A percentile compares a stretch with the other conserved stretches of the same genome.
Evolutionary conservation across 192 early-diverging fungal species (phyloP).

Genomic region (Polychytrium aggregatum): DNA sequence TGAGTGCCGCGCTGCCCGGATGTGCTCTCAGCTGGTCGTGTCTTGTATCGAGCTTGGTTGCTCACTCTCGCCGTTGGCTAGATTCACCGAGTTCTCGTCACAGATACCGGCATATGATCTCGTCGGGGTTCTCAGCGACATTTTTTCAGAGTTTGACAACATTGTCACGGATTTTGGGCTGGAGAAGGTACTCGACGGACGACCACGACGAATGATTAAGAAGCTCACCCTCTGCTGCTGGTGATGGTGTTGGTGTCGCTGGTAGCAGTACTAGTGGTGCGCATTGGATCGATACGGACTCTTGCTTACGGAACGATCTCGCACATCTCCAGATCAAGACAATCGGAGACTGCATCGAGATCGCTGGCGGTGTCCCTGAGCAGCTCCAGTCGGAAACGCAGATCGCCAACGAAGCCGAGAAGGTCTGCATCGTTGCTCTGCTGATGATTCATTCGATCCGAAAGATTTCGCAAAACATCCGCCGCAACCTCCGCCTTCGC

Average conservation of each 20-base stretch:
- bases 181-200: constrained; percentile 8
- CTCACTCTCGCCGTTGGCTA: background rate
- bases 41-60: background rate
- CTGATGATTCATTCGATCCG: constrained; percentile 1
- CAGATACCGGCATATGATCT: constrained; percentile 9
- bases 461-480: constrained; percentile 1
- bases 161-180: constrained; percentile 17
- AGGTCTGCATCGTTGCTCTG: constrained; percentile 13
- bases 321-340: constrained; percentile 15
- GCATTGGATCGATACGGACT: background rate
- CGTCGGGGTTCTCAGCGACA: constrained; percentile 14
- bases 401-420: constrained; percentile 7
- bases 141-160: constrained; percentile 20
- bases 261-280: no score
- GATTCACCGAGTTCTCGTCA: constrained; percentile 19
- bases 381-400: constrained; percentile 10
- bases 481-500: constrained; percentile 7
- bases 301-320: no score
- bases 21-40: background rate
- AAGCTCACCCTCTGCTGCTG: constrained; percentile 1
- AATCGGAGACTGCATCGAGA: constrained; percentile 22
- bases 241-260: constrained; percentile 23
- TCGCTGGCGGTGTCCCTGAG: constrained; percentile 22
- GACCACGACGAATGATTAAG: background rate
- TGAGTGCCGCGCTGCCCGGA: background rate